phyloP scores from a whole-genome alignment of 2,329 filamentous ascomycete genomes.

The Chaetomium strumarium region DNA sequence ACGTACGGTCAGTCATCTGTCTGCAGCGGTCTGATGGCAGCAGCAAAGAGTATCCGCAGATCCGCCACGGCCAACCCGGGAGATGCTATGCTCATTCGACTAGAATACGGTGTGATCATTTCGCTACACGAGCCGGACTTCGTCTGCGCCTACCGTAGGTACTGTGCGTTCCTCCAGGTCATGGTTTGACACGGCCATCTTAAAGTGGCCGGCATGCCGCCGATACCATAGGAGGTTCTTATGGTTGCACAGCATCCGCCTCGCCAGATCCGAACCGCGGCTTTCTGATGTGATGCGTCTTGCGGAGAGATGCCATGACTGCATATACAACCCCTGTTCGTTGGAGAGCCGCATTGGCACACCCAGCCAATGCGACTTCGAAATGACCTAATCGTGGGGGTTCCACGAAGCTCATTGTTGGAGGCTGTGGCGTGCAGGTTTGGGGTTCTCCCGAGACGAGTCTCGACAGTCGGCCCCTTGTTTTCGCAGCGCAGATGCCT shows the following conservation, averaged over 20 bases:
- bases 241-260: not conserved
- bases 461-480: not conserved
- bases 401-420: not conserved
- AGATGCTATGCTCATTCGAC: not conserved
- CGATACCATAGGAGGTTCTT: no score
- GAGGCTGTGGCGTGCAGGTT: not conserved
- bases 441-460: not conserved
- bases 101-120: not conserved
- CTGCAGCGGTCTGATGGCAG: no score
- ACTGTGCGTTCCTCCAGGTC: not conserved
- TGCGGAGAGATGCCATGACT: not conserved
- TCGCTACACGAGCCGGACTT: not conserved
- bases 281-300: not conserved
- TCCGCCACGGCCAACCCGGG: constrained; percentile 3
- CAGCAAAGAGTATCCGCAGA: not conserved
- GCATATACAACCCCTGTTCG: constrained; percentile 3
- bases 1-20: no score
- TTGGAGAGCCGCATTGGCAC: constrained; percentile 11
- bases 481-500: not conserved
- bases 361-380: not conserved
- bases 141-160: not conserved
- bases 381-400: constrained; percentile 2
- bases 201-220: no score
- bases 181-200: no score
- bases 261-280: not conserved